Percentiles rank a stretch among this genome's conserved stretches.
Conservation (phyloP, 1,139 yeast genomes). For the Debaryomyces coudertii region DNA sequence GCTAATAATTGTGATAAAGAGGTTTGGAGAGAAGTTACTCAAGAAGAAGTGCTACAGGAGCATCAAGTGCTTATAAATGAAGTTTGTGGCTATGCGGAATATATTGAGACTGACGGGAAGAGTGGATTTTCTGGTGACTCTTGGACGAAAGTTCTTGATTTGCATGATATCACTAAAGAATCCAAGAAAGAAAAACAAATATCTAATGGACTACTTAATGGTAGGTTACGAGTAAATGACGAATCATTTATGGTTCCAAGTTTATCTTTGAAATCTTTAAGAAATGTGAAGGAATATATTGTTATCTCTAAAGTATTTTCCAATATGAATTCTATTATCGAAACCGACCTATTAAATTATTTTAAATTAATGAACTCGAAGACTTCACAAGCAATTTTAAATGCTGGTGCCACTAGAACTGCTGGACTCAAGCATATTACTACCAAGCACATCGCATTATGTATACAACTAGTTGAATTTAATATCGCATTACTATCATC, state of each 20-base stretch:
- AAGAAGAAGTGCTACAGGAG: conserved; percentile 28
- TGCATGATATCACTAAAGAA: conserved; percentile 20
- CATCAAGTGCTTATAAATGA: conserved; percentile 60
- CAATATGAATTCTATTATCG: conserved; percentile 34
- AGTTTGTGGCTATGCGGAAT: conserved; percentile 53
- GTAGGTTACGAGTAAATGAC: conserved; percentile 42
- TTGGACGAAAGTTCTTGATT: conserved; percentile 52
- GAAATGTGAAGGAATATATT: conserved; percentile 50
- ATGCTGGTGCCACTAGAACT: conserved; percentile 77
- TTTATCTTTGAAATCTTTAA: conserved; percentile 38
- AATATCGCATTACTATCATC: conserved; percentile 29
- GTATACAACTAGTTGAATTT: conserved; percentile 60
- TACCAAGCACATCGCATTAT: conserved; percentile 71
- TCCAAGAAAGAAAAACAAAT: conserved; percentile 12
- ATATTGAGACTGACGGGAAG: conserved; percentile 36
- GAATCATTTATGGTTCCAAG: conserved; percentile 49
- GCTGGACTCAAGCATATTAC: conserved; percentile 78
- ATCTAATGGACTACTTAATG: conserved; percentile 14
- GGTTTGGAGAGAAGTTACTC: conserved; percentile 71
- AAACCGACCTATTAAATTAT: conserved; percentile 51
- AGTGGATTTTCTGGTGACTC: conserved; percentile 34
- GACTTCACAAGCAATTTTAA: conserved; percentile 64
- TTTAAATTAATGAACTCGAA: conserved; percentile 58
- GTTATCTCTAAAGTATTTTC: conserved; percentile 54
- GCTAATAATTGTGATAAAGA: conserved; percentile 64